phyloP scores from a whole-genome alignment of 176 grass and related monocot species.

The Bromus sterilis region DNA sequence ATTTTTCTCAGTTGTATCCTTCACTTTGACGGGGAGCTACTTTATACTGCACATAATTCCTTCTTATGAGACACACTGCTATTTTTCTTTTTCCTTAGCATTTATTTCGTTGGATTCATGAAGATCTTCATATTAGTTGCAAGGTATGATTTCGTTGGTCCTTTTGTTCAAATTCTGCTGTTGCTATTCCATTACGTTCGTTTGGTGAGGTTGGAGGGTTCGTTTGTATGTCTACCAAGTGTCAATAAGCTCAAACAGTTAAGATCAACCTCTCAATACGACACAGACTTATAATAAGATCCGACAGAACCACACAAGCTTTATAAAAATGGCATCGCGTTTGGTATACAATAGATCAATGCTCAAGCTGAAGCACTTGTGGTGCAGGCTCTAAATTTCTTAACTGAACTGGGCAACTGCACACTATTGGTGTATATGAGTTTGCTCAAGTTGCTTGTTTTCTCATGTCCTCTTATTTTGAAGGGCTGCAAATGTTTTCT shows the following conservation, averaged over 20 bases:
- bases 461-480: constrained; percentile 6
- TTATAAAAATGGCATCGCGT: background rate
- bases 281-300: background rate
- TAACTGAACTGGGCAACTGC: background rate
- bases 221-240: background rate
- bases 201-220: background rate
- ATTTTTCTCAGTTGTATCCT: constrained; percentile 99
- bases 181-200: background rate
- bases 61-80: background rate
- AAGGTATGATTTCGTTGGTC: constrained; percentile 41
- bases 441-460: background rate
- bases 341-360: background rate
- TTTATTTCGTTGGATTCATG: constrained; percentile 7
- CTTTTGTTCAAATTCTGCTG: background rate
- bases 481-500: constrained; percentile 64
- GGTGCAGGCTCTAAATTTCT: background rate
- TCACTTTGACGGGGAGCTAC: constrained; percentile 25
- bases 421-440: background rate
- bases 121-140: constrained; percentile 88
- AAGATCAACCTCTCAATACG: background rate
- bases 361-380: background rate
- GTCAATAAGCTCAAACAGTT: background rate
- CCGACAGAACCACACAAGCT: background rate
- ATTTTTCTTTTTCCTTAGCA: constrained; percentile 56
- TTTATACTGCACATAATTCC: background rate